Conservation (phyloP, 2,329 filamentous ascomycete genomes). For the Tolypocladium tropicale region DNA sequence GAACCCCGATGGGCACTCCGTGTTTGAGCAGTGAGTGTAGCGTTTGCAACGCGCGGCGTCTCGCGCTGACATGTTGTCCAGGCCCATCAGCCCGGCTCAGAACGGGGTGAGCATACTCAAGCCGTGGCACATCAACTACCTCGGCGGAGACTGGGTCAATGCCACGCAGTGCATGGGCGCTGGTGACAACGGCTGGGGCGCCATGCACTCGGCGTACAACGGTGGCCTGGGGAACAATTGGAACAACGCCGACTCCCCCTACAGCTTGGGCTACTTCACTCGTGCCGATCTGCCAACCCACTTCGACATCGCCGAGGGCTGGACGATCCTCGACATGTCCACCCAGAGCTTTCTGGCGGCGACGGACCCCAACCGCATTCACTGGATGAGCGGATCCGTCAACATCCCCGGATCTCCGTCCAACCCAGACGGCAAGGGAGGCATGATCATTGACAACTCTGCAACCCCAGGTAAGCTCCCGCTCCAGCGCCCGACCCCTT, state of each 20-base stretch:
- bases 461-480: conserved; percentile 7
- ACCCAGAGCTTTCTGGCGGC: conserved; percentile 8
- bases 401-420: conserved; percentile 31
- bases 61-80: neutral
- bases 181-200: conserved; percentile 38
- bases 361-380: conserved; percentile 37
- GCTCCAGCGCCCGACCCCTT: too few species aligned
- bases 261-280: conserved; percentile 36
- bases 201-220: conserved; percentile 41
- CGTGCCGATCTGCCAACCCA: conserved; percentile 41
- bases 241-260: conserved; percentile 18
- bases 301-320: conserved; percentile 43
- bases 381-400: conserved; percentile 28
- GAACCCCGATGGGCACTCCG: conserved; percentile 24
- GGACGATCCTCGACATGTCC: conserved; percentile 24
- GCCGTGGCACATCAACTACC: conserved; percentile 40
- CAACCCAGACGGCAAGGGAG: conserved; percentile 25
- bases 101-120: conserved; percentile 34
- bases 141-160: conserved; percentile 31
- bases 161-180: conserved; percentile 42
- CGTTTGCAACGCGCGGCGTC: neutral
- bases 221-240: conserved; percentile 38
- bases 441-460: conserved; percentile 37
- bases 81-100: conserved; percentile 18
- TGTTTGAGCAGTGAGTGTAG: conserved; percentile 37